Evolutionary conservation across 148 eudicot genomes (phyloP).

Genomic region (Drosera capensis): DNA sequence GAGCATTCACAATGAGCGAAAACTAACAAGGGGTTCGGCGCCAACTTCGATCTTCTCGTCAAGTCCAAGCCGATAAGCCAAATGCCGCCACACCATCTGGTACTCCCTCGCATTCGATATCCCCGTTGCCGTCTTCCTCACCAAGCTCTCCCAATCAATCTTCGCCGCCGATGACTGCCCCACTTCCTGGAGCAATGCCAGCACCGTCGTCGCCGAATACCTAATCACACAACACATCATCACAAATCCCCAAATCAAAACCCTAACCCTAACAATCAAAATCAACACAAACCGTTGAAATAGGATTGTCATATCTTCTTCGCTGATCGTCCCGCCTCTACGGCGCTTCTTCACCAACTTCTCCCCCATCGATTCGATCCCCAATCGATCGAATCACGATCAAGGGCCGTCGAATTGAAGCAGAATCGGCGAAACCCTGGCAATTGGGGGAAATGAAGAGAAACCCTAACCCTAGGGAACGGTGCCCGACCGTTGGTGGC

Average conservation of each 20-base stretch:
- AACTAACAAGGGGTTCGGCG: constrained; percentile 32
- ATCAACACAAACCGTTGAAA: constrained; percentile 36
- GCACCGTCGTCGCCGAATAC: constrained; percentile 44
- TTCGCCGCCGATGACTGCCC: constrained; percentile 29
- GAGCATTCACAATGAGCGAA: neutral
- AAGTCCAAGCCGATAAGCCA: constrained; percentile 53
- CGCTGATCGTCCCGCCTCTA: constrained; percentile 29
- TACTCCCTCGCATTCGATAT: constrained; percentile 56
- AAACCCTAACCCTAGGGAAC: too few species aligned
- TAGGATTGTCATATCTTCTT: constrained; percentile 38
- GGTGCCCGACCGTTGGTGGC: too few species aligned
- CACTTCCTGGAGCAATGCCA: constrained; percentile 54
- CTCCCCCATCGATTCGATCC: too few species aligned
- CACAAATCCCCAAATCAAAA: neutral
- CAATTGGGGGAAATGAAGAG: too few species aligned
- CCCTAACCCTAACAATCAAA: neutral
- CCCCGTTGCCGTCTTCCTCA: constrained; percentile 52
- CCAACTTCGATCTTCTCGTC: constrained; percentile 20
- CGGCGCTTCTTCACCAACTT: too few species aligned
- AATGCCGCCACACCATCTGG: constrained; percentile 85
- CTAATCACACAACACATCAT: constrained; percentile 16
- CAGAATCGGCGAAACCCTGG: too few species aligned
- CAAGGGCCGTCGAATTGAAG: too few species aligned
- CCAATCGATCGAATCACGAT: too few species aligned
- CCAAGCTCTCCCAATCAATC: constrained; percentile 64